Conservation (phyloP, 2,329 filamentous ascomycete species). For the Sporothrix pallida region DNA sequence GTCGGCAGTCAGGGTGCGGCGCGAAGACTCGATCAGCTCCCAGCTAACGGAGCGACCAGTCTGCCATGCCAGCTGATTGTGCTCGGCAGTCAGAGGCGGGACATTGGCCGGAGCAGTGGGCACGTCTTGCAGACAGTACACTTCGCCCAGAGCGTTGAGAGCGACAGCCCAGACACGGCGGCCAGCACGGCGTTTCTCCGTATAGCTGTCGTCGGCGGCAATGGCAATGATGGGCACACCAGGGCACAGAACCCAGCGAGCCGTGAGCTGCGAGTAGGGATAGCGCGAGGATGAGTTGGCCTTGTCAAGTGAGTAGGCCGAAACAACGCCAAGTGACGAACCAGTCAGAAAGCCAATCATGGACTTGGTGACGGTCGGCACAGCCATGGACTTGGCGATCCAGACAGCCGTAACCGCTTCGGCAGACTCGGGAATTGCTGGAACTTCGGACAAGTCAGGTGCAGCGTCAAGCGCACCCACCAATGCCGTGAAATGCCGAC, state of each 20-base stretch:
- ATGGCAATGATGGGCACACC: slow-evolving; percentile 85
- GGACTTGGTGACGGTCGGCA: slow-evolving; percentile 75
- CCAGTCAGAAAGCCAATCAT: slow-evolving; percentile 83
- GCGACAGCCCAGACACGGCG: slow-evolving; percentile 86
- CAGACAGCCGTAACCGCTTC: slow-evolving; percentile 82
- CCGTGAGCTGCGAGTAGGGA: slow-evolving; percentile 77
- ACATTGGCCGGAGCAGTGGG: slow-evolving; percentile 60
- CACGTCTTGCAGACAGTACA: slow-evolving; percentile 80
- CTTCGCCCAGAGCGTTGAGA: slow-evolving; percentile 91
- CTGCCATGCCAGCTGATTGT: slow-evolving; percentile 74
- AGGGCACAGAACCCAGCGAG: slow-evolving; percentile 87
- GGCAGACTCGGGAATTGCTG: slow-evolving; percentile 70
- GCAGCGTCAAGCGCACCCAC: slow-evolving; percentile 54
- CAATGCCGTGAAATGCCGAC: slow-evolving; percentile 45
- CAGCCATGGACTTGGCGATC: slow-evolving; percentile 81
- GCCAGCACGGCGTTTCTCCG: slow-evolving; percentile 68
- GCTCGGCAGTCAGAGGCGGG: slow-evolving; percentile 36
- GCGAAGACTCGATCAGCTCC: slow-evolving; percentile 78
- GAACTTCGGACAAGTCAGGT: slow-evolving; percentile 65
- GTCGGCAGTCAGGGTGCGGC: slow-evolving; percentile 73
- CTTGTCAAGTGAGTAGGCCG: slow-evolving; percentile 76
- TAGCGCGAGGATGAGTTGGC: slow-evolving; percentile 65
- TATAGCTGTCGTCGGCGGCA: slow-evolving; percentile 83
- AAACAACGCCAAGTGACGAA: slow-evolving; percentile 81
- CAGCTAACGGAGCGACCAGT: slow-evolving; percentile 80